phyloP scores from a whole-genome alignment of 306 rosid species.

The Begonia loranthoides region DNA sequence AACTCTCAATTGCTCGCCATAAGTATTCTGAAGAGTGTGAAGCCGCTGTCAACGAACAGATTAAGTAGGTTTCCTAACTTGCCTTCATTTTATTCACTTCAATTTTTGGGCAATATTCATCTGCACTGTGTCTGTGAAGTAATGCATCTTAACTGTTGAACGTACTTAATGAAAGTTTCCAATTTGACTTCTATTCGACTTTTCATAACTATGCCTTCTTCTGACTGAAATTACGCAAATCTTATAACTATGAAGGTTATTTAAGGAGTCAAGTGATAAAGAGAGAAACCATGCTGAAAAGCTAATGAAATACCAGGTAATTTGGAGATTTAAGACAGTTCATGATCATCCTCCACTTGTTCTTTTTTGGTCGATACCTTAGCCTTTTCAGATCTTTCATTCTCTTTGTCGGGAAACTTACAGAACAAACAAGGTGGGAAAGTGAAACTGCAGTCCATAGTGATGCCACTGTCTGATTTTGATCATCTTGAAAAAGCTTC shows the following conservation, averaged over 20 bases:
- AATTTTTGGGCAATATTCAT: too few relatives aligned
- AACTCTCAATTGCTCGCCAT: slow-evolving; percentile 74
- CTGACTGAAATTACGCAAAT: neutral
- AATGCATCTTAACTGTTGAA: neutral
- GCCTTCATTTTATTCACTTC: neutral
- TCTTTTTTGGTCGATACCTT: neutral
- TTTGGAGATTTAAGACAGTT: neutral
- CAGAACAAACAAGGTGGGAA: slow-evolving; percentile 89
- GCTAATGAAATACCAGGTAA: slow-evolving; percentile 86
- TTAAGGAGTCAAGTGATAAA: slow-evolving; percentile 85
- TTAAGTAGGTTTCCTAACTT: slow-evolving; percentile 39
- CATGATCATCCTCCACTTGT: too few relatives aligned
- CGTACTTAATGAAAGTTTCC: neutral
- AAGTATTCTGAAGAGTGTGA: slow-evolving; percentile 40
- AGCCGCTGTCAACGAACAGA: slow-evolving; percentile 79
- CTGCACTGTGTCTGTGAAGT: neutral
- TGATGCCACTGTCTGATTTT: slow-evolving; percentile 55
- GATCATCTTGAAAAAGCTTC: slow-evolving; percentile 51
- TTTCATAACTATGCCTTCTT: neutral
- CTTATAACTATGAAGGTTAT: slow-evolving; percentile 35
- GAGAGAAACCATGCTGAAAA: slow-evolving; percentile 92
- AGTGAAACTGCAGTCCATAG: slow-evolving; percentile 60
- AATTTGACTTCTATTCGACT: neutral
- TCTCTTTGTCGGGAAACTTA: neutral
- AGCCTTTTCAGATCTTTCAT: neutral